Evolutionary conservation across 208 protist species (phyloP), one percentile per base, ranked within the genome.

Genomic region (Wallacemonas sp.): DNA sequence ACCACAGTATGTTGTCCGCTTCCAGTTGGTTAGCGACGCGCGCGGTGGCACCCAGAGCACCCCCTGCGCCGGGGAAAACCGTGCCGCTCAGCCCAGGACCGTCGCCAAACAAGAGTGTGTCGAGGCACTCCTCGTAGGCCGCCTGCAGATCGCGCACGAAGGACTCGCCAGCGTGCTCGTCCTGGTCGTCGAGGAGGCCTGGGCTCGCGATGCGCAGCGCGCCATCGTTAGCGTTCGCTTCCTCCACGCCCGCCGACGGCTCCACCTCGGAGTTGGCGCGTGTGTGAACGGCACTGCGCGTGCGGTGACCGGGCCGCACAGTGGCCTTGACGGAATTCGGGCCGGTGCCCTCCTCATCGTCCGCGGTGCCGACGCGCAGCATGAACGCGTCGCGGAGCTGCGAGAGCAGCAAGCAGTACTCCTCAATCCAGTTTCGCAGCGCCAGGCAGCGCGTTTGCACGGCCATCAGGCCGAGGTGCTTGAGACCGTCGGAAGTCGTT

Each of bases 301-400:
- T 13, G 64, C n/a, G 1, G 52, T 41, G 24, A 6, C 48, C 48
- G 27, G 45, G 59, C 22, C 41, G 41, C 12, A 37, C 50, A 9
- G 50, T 57, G 13, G 50, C 50, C 36, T 3, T 57, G 17, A 37
- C 32, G 3, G 8, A n/a, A 24, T 8, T 32, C 4, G 50, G 26
- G 17, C 15, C 50, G n/a, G 21, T 17, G 9, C 15, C 50, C 5
- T 57, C 50, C 26, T 39, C 50, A 17, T 57, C 50, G 8, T 57
- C 50, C 13, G n/a, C 30, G n/a, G 50, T 5, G 4, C 19, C 10
- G 30, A 24, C 32, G 10, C n/a, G 26, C 50, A 57, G n/a, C 50
- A 57, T 69, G 53, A 87, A 91, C 44, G 80, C 84, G 9, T 69
- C 45, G 22, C 66, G 73, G 1, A 91, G 74, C 64, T 91, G 84